phyloP scores from a whole-genome alignment of 768 basidiomycete genomes.

The Cyclocybe aegerita region DNA sequence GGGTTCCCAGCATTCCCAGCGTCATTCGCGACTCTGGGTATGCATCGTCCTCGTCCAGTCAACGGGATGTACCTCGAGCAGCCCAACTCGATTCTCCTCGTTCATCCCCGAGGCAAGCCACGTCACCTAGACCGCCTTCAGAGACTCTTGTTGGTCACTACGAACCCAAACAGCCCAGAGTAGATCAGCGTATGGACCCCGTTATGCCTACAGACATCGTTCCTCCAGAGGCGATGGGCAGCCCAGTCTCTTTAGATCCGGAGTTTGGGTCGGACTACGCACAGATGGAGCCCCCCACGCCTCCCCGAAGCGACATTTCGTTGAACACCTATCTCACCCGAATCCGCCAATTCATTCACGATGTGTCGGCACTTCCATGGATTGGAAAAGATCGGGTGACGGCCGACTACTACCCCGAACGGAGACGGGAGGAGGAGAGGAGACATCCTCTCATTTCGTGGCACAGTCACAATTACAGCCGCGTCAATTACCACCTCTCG shows the following conservation, averaged over 20 bases:
- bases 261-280: slow-evolving; percentile 45
- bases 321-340: slow-evolving; percentile 32
- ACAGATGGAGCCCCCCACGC: slow-evolving; percentile 46
- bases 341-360: slow-evolving; percentile 30
- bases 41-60: slow-evolving; percentile 2
- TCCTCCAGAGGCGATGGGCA: slow-evolving; percentile 19
- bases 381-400: slow-evolving; percentile 39
- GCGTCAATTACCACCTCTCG: neutral
- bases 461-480: slow-evolving; percentile 17
- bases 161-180: slow-evolving; percentile 1
- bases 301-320: slow-evolving; percentile 33
- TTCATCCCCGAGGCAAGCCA: slow-evolving; percentile 1
- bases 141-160: slow-evolving; percentile 19
- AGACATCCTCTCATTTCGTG: slow-evolving; percentile 25
- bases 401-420: slow-evolving; percentile 41
- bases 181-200: slow-evolving; percentile 1
- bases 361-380: slow-evolving; percentile 45
- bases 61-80: neutral
- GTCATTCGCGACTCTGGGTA: slow-evolving; percentile 19
- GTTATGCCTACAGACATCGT: slow-evolving; percentile 1
- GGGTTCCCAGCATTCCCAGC: neutral
- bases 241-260: slow-evolving; percentile 41
- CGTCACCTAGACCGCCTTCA: slow-evolving; percentile 3
- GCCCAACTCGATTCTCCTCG: slow-evolving; percentile 14
- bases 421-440: slow-evolving; percentile 14